Percentiles rank a stretch among this genome's conserved stretches.
Evolutionary conservation across 805 yeast genomes (phyloP).

Genomic region (Pichia paraexigua): DNA sequence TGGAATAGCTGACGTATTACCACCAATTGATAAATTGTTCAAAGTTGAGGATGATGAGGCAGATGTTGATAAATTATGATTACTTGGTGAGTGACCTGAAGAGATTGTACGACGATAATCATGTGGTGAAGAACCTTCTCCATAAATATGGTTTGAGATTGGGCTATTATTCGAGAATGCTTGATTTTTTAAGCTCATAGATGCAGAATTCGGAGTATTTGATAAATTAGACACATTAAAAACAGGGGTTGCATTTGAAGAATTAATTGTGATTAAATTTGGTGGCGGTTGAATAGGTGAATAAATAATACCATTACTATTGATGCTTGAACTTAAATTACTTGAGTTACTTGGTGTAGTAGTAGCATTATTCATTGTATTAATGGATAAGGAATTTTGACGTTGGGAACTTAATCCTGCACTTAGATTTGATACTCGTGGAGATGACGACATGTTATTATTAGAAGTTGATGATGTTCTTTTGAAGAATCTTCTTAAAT

Average conservation of each 20-base stretch:
- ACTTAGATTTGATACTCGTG: conserved; percentile 28
- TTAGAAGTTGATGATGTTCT: conserved; percentile 26
- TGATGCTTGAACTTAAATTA: background rate
- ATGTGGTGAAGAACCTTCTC: conserved; percentile 12
- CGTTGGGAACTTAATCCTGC: conserved; percentile 30
- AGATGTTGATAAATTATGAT: conserved; percentile 10
- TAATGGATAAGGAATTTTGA: conserved; percentile 6
- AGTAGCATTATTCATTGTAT: background rate
- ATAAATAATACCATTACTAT: background rate
- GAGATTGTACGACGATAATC: conserved; percentile 8
- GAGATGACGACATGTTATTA: conserved; percentile 14
- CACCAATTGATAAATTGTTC: conserved; percentile 25
- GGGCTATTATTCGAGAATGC: conserved; percentile 28
- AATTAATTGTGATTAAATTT: background rate
- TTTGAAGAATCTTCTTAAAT: conserved; percentile 65
- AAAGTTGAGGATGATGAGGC: conserved; percentile 8
- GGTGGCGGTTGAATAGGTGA: conserved; percentile 7
- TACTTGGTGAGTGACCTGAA: conserved; percentile 6
- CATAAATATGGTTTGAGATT: conserved; percentile 24
- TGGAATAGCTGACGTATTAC: conserved; percentile 42
- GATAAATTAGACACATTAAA: conserved; percentile 39
- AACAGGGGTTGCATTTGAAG: conserved; percentile 27
- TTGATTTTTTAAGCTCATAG: conserved; percentile 13
- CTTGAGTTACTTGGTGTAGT: background rate
- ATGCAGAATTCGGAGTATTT: conserved; percentile 11